Percentiles rank a stretch among this genome's conserved stretches.
Evolutionary conservation across 2,329 filamentous ascomycete genomes (phyloP).

Genomic region (Scytalidium sp.): DNA sequence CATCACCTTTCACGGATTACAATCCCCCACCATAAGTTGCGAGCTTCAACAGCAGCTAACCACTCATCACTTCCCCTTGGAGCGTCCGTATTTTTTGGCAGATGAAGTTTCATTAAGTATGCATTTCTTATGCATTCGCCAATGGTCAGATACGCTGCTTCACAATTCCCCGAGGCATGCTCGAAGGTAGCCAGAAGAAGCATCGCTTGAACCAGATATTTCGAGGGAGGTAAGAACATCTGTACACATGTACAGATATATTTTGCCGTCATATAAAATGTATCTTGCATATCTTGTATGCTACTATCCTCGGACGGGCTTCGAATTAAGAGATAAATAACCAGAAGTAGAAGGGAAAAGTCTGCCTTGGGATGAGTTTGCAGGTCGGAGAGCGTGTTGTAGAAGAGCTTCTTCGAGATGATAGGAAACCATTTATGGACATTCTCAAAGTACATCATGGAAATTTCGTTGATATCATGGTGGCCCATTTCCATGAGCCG

Average conservation of each 20-base stretch:
- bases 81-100: conserved; percentile 11
- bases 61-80: conserved; percentile 14
- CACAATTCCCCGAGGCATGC: conserved; percentile 15
- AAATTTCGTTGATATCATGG: conserved; percentile 2
- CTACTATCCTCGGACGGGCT: conserved; percentile 2
- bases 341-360: conserved; percentile 25
- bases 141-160: conserved; percentile 18
- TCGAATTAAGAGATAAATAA: conserved; percentile 20
- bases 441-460: conserved; percentile 23
- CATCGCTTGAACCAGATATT: conserved; percentile 25
- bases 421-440: conserved; percentile 26
- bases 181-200: conserved; percentile 27
- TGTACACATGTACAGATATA: conserved; percentile 24
- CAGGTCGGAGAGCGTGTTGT: conserved; percentile 17
- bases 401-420: conserved; percentile 25
- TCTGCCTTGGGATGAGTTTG: conserved; percentile 13
- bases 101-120: conserved; percentile 13
- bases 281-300: conserved; percentile 1
- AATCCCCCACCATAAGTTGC: conserved; percentile 29
- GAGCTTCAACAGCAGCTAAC: conserved; percentile 18
- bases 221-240: conserved; percentile 9
- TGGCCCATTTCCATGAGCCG: conserved; percentile 1
- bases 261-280: conserved; percentile 22
- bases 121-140: conserved; percentile 16
- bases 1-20: conserved; percentile 27